Evolutionary conservation across 1,284 basidiomycete species (phyloP).

Genomic region (Mrakiaceae sp.): DNA sequence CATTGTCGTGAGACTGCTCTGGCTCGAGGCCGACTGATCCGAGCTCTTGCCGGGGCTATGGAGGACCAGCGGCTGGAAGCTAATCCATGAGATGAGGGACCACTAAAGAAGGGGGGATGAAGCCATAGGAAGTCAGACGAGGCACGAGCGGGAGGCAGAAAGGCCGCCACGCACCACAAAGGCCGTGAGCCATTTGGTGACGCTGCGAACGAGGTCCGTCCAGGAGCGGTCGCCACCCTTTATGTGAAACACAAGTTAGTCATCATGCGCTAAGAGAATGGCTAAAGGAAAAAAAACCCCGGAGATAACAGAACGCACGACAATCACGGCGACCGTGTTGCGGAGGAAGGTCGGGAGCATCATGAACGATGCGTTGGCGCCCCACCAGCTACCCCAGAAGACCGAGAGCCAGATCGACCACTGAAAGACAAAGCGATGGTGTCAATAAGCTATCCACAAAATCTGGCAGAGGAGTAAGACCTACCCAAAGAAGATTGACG

Average conservation of each 20-base stretch:
- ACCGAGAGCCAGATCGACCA: conserved; percentile 81
- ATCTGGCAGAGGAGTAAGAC: neutral
- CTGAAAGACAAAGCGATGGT: conserved; percentile 49
- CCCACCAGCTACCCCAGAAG: conserved; percentile 80
- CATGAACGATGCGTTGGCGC: conserved; percentile 52
- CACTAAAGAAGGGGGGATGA: conserved; percentile 48
- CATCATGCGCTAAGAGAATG: neutral
- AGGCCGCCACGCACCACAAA: neutral
- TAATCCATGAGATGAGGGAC: conserved; percentile 43
- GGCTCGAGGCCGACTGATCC: conserved; percentile 23
- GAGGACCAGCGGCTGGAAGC: conserved; percentile 17
- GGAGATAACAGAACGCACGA: conserved; percentile 44
- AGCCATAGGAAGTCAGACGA: conserved; percentile 51
- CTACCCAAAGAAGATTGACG: conserved; percentile 36
- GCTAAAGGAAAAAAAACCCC: neutral
- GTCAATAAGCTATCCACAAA: conserved; percentile 4
- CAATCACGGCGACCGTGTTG: conserved; percentile 57
- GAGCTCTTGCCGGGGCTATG: conserved; percentile 24
- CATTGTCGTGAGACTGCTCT: conserved; percentile 34
- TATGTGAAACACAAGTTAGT: no score
- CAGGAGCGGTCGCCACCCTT: conserved; percentile 40
- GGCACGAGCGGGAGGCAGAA: conserved; percentile 7
- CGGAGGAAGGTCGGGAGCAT: conserved; percentile 48
- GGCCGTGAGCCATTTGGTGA: conserved; percentile 48
- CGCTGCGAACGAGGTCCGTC: conserved; percentile 60